Evolutionary conservation across 75 land plant genomes (phyloP).

Genomic region (Selaginella tamariscina): DNA sequence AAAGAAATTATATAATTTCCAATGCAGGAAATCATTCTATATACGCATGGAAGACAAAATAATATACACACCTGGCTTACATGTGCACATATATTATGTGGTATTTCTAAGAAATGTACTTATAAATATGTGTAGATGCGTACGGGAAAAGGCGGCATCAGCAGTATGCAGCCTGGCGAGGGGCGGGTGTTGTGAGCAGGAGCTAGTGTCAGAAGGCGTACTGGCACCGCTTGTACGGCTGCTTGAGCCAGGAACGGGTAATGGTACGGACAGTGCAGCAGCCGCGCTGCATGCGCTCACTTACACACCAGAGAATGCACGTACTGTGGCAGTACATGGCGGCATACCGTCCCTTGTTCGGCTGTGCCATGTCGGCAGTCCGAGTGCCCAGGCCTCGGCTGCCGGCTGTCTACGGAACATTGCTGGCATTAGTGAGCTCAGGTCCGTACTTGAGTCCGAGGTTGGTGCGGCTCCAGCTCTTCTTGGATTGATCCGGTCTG

Average conservation of each 20-base stretch:
- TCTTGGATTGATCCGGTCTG: not conserved
- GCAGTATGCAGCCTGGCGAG: not conserved
- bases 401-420: not conserved
- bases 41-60: too few relatives aligned
- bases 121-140: too few relatives aligned
- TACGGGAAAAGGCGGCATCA: conserved; percentile 5
- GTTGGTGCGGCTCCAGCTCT: not conserved
- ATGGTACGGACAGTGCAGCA: not conserved
- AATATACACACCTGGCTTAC: too few relatives aligned
- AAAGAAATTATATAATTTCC: too few relatives aligned
- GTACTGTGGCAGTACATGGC: not conserved
- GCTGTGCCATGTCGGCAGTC: not conserved
- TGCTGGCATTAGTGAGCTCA: not conserved
- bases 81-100: too few relatives aligned
- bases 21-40: too few relatives aligned
- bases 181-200: not conserved
- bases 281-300: not conserved
- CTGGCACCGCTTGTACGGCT: conserved; percentile 1
- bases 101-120: too few relatives aligned
- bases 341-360: not conserved
- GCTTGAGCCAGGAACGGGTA: not conserved
- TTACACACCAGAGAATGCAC: conserved; percentile 7
- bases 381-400: not conserved
- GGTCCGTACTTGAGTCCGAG: not conserved
- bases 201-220: not conserved